Conservation (phyloP, 1,284 basidiomycete species). For the Ustilago sp. region DNA sequence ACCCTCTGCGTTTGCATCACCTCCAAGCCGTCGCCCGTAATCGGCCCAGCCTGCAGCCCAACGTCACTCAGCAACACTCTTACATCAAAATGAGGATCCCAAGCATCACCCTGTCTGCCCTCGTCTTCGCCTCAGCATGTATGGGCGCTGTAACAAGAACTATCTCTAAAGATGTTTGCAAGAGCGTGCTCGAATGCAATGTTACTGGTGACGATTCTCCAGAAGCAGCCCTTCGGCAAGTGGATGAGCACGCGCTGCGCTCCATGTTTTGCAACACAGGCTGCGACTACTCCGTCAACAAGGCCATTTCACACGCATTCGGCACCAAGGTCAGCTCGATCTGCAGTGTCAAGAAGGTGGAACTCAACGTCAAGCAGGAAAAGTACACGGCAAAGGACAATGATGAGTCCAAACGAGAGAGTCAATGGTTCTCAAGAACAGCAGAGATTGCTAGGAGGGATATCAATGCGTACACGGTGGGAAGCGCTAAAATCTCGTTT, state of each 20-base stretch:
- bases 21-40: neutral
- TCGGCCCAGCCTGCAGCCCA: neutral
- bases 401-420: neutral
- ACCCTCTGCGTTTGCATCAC: neutral
- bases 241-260: conserved; percentile 24
- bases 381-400: conserved; percentile 30
- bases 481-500: conserved; percentile 27
- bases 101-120: neutral
- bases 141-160: neutral
- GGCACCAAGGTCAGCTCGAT: conserved; percentile 16
- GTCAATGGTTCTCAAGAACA: neutral
- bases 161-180: neutral
- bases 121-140: neutral
- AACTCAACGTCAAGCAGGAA: conserved; percentile 19
- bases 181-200: conserved; percentile 23
- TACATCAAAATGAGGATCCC: conserved; percentile 11
- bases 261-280: conserved; percentile 33
- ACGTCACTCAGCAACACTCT: neutral
- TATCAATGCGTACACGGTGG: conserved; percentile 36
- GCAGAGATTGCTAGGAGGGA: conserved; percentile 13
- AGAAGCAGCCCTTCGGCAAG: conserved; percentile 37
- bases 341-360: conserved; percentile 35
- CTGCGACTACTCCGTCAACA: conserved; percentile 35
- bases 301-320: conserved; percentile 6
- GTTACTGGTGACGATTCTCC: conserved; percentile 28